Conservation (phyloP, 2,329 filamentous ascomycete genomes). For the Ustilaginoidea virens region DNA sequence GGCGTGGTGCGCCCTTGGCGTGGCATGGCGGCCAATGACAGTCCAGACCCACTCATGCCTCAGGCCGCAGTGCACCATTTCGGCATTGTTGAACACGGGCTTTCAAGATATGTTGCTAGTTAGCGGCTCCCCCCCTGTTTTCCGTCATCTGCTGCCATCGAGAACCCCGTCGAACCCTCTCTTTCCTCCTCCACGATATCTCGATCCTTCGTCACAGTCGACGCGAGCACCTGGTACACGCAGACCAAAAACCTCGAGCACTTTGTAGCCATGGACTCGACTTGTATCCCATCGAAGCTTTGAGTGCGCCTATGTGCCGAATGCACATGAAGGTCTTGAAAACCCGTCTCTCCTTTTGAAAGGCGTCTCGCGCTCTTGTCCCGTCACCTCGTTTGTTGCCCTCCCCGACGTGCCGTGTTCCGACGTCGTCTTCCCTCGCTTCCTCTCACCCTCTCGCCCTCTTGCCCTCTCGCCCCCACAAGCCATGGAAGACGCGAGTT, state of each 20-base stretch:
- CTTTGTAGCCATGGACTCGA: constrained; percentile 10
- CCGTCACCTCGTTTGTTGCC: no score
- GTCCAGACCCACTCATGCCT: constrained; percentile 1
- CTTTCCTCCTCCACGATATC: constrained; percentile 7
- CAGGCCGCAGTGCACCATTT: constrained; percentile 6
- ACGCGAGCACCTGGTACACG: no score
- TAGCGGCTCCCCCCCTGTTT: constrained; percentile 6
- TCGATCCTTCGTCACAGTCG: no score
- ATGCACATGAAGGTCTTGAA: constrained; percentile 4
- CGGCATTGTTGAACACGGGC: neutral
- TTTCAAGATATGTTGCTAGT: constrained; percentile 7
- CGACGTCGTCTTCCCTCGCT: neutral
- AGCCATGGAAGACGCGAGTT: constrained; percentile 39
- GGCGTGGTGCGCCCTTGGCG: neutral
- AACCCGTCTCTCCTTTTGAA: no score
- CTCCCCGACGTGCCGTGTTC: constrained; percentile 2
- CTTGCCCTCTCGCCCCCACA: constrained; percentile 5
- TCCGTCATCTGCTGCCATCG: no score
- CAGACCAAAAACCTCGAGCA: no score
- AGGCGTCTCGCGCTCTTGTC: no score
- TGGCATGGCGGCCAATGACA: constrained; percentile 7
- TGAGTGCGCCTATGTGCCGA: constrained; percentile 5
- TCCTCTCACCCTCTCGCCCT: constrained; percentile 1
- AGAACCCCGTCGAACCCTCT: constrained; percentile 1
- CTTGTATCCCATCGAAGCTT: constrained; percentile 3